A percentile compares a stretch with the other conserved stretches of the same genome.
Conservation (phyloP, 2,329 filamentous ascomycete genomes). For the Malbranchea zuffiana region DNA sequence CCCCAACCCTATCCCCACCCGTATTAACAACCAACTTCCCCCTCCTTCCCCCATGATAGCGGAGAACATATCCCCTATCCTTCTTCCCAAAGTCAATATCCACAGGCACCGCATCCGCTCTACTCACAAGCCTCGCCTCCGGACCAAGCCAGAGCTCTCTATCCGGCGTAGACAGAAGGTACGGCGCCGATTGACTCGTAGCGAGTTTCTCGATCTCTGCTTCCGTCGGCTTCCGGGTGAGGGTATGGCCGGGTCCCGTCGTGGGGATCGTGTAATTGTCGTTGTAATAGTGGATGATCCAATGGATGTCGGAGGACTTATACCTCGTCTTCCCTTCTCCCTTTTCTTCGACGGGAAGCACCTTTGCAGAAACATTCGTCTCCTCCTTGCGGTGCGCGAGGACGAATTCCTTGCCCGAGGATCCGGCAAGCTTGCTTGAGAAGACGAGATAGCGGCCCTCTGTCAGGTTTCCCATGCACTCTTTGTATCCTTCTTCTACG, state of each 20-base stretch:
- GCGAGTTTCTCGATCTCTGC: slow-evolving; percentile 11
- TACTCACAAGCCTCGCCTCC: slow-evolving; percentile 5
- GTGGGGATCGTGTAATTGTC: slow-evolving; percentile 7
- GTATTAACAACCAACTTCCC: slow-evolving; percentile 3
- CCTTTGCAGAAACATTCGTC: background rate
- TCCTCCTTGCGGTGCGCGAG: slow-evolving; percentile 4
- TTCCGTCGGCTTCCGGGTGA: background rate
- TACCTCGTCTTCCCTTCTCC: background rate
- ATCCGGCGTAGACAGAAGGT: slow-evolving; percentile 12
- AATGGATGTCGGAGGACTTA: slow-evolving; percentile 9
- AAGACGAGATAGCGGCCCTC: slow-evolving; percentile 47
- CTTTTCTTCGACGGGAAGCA: background rate
- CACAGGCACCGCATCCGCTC: slow-evolving; percentile 10
- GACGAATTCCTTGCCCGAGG: slow-evolving; percentile 3
- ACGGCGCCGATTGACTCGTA: slow-evolving; percentile 13
- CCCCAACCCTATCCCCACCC: slow-evolving; percentile 6
- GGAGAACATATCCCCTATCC: slow-evolving; percentile 9
- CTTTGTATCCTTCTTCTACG: slow-evolving; percentile 46
- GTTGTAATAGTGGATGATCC: slow-evolving; percentile 14
- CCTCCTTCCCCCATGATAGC: slow-evolving; percentile 6
- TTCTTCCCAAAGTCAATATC: slow-evolving; percentile 11
- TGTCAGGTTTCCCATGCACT: slow-evolving; percentile 41
- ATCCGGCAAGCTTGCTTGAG: slow-evolving; percentile 28
- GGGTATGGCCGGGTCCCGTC: background rate
- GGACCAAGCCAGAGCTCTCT: slow-evolving; percentile 10